Evolutionary conservation across 2,329 filamentous ascomycete species (phyloP).

Genomic region (Ceratocystis ficicola): DNA sequence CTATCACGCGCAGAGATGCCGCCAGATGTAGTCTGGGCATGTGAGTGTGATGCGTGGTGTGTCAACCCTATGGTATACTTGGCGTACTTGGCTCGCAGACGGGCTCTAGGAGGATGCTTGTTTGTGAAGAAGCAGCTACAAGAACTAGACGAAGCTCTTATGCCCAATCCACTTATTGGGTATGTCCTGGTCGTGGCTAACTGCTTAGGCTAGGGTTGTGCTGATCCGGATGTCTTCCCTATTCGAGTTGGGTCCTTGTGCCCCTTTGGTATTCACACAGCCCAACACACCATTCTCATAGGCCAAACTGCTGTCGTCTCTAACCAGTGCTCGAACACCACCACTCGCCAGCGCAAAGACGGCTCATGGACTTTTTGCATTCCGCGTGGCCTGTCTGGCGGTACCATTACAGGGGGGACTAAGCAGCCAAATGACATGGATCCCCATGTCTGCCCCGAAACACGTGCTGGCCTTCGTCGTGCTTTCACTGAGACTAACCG

Average conservation of each 20-base stretch:
- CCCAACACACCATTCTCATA: constrained; percentile 19
- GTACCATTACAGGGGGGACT: constrained; percentile 54
- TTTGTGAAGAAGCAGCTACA: constrained; percentile 32
- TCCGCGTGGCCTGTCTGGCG: constrained; percentile 48
- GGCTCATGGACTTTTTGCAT: constrained; percentile 53
- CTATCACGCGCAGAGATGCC: constrained; percentile 33
- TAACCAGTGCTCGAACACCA: constrained; percentile 31
- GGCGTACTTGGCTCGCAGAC: constrained; percentile 33
- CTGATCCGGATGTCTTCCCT: constrained; percentile 33
- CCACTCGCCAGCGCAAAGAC: constrained; percentile 51
- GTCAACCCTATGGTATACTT: constrained; percentile 45
- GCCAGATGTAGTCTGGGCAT: constrained; percentile 34
- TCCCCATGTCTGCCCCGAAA: constrained; percentile 35
- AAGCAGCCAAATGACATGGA: constrained; percentile 49
- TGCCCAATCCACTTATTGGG: constrained; percentile 26
- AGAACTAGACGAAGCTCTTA: constrained; percentile 32
- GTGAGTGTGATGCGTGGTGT: constrained; percentile 43
- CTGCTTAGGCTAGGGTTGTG: constrained; percentile 37
- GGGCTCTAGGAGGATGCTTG: constrained; percentile 24
- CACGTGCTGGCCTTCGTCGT: constrained; percentile 37
- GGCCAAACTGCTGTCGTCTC: constrained; percentile 39
- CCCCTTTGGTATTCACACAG: not conserved
- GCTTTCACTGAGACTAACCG: constrained; percentile 31
- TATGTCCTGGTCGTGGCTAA: constrained; percentile 33
- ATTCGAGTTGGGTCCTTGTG: constrained; percentile 31